Evolutionary conservation across 345 rosid species (phyloP), one percentile per base, ranked within the genome.

Genomic region (Excoecaria agallocha): DNA sequence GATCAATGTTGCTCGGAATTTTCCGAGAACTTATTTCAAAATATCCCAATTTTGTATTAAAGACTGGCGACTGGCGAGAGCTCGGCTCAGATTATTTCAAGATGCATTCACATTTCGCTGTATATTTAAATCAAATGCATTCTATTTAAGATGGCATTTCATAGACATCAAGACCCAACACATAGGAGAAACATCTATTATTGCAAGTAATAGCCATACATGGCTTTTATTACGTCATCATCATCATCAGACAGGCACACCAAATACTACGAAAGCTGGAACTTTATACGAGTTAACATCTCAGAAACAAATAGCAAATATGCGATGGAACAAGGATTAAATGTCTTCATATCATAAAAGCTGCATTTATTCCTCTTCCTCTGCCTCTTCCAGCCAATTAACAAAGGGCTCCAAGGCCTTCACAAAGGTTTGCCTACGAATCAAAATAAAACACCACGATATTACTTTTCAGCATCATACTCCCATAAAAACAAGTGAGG

Each of bases 381-480:
- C 99, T 0, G 99, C 99, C 79, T 90, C 99, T 76, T 96, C 98
- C 82, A 96, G 94, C 99, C 98, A 96, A 8, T 84, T 91, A 78
- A 96, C 96, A 61, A 91, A 91, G n/a, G 94, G 93, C 85, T 93
- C 97, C 70, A 96, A 49, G 49, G 96, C 86, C 84, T 91, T 96
- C 82, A 96, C 98, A 84, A 96, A 93, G 76, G 78, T 86, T 91
- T 93, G 94, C 87, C 98, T 93, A 75, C 39, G 65, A 38, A 49
- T 56, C 43, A 64, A 20, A 54, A 61, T 49, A 55, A 17, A n/a
- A n/a, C n/a, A n/a, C n/a, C n/a, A n/a, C n/a, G n/a, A n/a, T n/a
- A n/a, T n/a, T n/a, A n/a, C n/a, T n/a, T n/a, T n/a, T n/a, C n/a
- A n/a, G n/a, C n/a, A n/a, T n/a, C n/a, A n/a, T n/a, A n/a, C n/a